These are phyloP conservation scores for Corylus heterophylla DNA, from an alignment of 306 rosid genomes.

Conservation along the genomic window DNA sequence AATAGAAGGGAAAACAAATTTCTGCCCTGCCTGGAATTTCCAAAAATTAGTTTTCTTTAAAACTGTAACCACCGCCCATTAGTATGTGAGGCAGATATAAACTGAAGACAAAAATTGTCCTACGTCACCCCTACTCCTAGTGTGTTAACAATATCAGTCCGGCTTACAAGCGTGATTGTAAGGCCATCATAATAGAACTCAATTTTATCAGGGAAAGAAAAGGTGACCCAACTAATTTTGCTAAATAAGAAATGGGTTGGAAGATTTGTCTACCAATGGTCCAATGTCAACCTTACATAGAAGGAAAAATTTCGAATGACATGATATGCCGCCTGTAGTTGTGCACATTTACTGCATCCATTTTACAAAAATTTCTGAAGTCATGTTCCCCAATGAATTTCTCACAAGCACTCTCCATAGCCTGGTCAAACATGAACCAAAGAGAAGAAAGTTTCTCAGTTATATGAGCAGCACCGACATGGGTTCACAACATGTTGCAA, in stretches of 20 bases:
- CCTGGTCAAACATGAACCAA: constrained; percentile 53
- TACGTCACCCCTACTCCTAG: background rate
- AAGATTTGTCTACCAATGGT: constrained; percentile 60
- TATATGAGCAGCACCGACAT: constrained; percentile 18
- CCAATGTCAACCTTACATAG: constrained; percentile 82
- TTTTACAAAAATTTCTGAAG: constrained; percentile 93
- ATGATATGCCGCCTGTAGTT: constrained; percentile 65
- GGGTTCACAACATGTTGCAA: constrained; percentile 21
- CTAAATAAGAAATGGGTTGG: constrained; percentile 15
- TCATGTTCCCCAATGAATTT: constrained; percentile 86
- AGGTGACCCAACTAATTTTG: constrained; percentile 2
- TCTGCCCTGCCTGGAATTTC: background rate
- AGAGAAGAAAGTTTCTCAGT: constrained; percentile 12
- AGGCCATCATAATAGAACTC: background rate
- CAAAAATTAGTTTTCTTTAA: background rate
- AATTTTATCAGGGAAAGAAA: constrained; percentile 1
- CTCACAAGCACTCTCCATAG: constrained; percentile 72
- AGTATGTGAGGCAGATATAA: background rate
- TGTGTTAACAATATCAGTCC: background rate
- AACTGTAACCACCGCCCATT: background rate
- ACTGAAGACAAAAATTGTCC: background rate
- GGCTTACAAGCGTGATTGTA: background rate
- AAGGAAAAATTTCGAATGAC: constrained; percentile 57
- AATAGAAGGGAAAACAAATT: background rate
- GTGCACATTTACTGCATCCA: constrained; percentile 96